These are phyloP conservation scores for Cercis canadensis DNA, from an alignment of 306 rosid genomes.

Conservation along the genomic window DNA sequence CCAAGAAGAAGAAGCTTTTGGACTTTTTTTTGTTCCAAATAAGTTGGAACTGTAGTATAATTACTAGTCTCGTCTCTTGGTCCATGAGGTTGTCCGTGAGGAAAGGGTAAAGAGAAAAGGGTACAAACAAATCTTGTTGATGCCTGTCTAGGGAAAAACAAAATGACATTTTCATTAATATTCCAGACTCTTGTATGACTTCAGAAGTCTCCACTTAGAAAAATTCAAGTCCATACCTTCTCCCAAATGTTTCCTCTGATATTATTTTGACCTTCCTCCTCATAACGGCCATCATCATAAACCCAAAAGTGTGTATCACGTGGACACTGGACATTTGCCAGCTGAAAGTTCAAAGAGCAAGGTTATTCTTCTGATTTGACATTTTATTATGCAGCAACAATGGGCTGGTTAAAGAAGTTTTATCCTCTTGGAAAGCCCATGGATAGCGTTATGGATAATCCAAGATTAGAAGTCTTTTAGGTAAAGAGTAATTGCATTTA, in stretches of 20 bases:
- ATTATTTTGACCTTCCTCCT: slow-evolving; percentile 99
- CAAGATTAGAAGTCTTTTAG: neutral
- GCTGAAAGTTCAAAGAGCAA: slow-evolving; percentile 59
- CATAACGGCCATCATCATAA: slow-evolving; percentile 96
- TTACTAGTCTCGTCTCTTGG: slow-evolving; percentile 80
- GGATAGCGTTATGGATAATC: neutral
- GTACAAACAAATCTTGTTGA: slow-evolving; percentile 78
- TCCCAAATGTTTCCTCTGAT: slow-evolving; percentile 99
- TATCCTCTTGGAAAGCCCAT: neutral
- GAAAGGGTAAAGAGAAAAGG: slow-evolving; percentile 87
- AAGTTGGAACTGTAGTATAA: slow-evolving; percentile 79
- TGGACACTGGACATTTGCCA: slow-evolving; percentile 98
- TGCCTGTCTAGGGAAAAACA: slow-evolving; percentile 71
- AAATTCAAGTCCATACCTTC: slow-evolving; percentile 63
- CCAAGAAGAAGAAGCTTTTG: slow-evolving; percentile 98
- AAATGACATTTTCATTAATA: slow-evolving; percentile 29
- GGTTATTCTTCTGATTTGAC: slow-evolving; percentile 33
- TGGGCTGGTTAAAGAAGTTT: slow-evolving; percentile 12
- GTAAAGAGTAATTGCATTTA: neutral
- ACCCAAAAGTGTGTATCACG: slow-evolving; percentile 99
- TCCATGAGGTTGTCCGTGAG: slow-evolving; percentile 76
- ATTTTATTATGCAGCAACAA: slow-evolving; percentile 3
- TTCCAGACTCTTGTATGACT: slow-evolving; percentile 23
- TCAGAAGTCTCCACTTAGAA: slow-evolving; percentile 29
- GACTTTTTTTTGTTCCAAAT: slow-evolving; percentile 79